A percentile compares a stretch with the other conserved stretches of the same genome.
Evolutionary conservation across 768 basidiomycete species (phyloP).

Genomic region (Kwoniella dejecticola): DNA sequence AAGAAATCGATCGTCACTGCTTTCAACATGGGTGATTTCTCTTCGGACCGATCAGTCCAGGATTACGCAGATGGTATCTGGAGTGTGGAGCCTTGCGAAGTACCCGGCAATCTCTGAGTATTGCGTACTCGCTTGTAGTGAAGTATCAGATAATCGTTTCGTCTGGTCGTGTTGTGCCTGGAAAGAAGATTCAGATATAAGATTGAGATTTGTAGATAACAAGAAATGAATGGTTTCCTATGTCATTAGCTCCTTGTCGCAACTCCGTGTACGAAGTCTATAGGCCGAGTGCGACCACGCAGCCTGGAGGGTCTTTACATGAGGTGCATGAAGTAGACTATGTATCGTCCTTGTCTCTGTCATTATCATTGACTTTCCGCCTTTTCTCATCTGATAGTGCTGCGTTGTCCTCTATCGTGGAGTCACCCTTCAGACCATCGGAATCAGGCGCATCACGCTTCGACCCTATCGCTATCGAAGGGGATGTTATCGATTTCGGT

Average conservation of each 20-base stretch:
- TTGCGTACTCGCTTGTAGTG: too few relatives aligned
- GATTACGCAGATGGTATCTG: slow-evolving; percentile 74
- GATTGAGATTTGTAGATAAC: background rate
- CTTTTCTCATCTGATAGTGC: slow-evolving; percentile 15
- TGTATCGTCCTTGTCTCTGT: too few relatives aligned
- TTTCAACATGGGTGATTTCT: slow-evolving; percentile 90
- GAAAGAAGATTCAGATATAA: background rate
- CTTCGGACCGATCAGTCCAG: slow-evolving; percentile 82
- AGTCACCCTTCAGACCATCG: background rate
- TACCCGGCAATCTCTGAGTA: slow-evolving; percentile 27
- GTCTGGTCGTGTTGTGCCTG: too few relatives aligned
- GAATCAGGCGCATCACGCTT: slow-evolving; percentile 10
- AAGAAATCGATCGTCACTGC: slow-evolving; percentile 63
- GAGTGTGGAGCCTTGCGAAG: slow-evolving; percentile 35
- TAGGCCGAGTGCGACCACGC: too few relatives aligned
- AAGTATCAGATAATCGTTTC: too few relatives aligned
- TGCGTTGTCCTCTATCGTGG: background rate
- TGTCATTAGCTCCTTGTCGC: too few relatives aligned
- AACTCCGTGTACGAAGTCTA: too few relatives aligned
- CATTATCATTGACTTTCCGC: background rate
- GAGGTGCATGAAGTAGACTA: too few relatives aligned
- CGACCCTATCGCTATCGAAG: slow-evolving; percentile 4
- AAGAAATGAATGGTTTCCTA: slow-evolving; percentile 1
- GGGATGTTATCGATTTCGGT: background rate
- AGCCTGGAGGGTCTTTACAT: too few relatives aligned